Conservation (phyloP, 2,329 filamentous ascomycete genomes). For the Ophiocordyceps camponoti-leonardi region DNA sequence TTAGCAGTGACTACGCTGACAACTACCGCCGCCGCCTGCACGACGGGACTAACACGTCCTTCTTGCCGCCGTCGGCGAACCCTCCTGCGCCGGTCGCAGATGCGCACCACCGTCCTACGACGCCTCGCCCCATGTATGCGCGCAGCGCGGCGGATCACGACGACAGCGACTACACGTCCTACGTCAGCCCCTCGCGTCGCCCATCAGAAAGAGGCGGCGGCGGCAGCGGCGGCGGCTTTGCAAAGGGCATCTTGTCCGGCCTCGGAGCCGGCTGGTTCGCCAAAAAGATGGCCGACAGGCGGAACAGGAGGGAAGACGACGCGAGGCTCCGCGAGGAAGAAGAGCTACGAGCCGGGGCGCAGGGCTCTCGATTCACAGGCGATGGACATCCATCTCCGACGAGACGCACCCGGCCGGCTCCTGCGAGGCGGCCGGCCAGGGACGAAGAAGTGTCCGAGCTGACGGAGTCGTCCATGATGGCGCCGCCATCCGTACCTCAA, state of each 20-base stretch:
- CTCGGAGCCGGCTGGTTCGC: constrained; percentile 53
- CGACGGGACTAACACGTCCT: constrained; percentile 18
- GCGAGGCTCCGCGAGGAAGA: constrained; percentile 31
- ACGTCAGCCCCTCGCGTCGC: constrained; percentile 44
- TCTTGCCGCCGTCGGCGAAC: constrained; percentile 29
- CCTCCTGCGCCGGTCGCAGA: constrained; percentile 11
- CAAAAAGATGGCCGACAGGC: constrained; percentile 43
- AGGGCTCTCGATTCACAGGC: constrained; percentile 48
- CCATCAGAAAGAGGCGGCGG: constrained; percentile 24
- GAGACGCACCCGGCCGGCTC: constrained; percentile 16
- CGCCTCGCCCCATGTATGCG: constrained; percentile 29
- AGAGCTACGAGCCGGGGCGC: constrained; percentile 39
- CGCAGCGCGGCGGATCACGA: constrained; percentile 27
- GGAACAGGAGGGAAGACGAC: constrained; percentile 24
- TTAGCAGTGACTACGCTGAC: constrained; percentile 29
- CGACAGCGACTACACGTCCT: constrained; percentile 41
- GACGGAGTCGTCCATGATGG: constrained; percentile 18
- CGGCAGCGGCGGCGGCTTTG: constrained; percentile 27
- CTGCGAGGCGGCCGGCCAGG: constrained; percentile 13
- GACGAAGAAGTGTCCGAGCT: constrained; percentile 14
- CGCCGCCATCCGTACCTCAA: constrained; percentile 9
- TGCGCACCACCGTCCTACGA: constrained; percentile 28
- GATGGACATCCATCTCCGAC: constrained; percentile 42
- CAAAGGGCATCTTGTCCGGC: constrained; percentile 40
- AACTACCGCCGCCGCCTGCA: constrained; percentile 8